Evolutionary conservation across 257 asterid genomes (phyloP), one percentile per base, ranked within the genome.

Genomic region (Echium plantagineum): DNA sequence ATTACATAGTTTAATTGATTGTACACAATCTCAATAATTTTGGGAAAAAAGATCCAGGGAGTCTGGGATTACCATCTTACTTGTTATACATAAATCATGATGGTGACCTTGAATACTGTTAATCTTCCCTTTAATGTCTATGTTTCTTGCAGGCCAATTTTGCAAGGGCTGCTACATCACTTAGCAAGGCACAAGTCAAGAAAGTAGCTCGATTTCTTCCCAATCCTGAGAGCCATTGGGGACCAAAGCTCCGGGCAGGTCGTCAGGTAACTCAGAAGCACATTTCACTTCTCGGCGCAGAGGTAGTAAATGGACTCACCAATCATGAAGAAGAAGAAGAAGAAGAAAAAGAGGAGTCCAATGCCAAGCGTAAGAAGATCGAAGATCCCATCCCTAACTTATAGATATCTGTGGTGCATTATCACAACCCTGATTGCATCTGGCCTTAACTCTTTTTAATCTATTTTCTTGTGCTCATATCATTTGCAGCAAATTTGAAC

Each of bases 181-280:
- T 93, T 17, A 86, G 97, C 87, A 89, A 77, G 78, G 94, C 98
- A 20, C 94, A 93, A 70, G 95, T 94, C 8, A 93, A 93, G 73
- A 93, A 93, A 78, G 87, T 89, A 5, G 95, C 95, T 5, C 79
- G 98, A 42, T 93, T 86, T 61, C 97, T 86, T 64, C 97, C 95
- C 0, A 93, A 93, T 62, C 98, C 98, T 0, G 98, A 88, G 74
- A 75, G 87, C 69, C 87, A 93, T 62, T 93, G 98, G 98, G 98
- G 98, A n/a, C 98, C 98, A 21, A 93, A 93, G 73, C 83, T 89
- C n/a, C 88, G 94, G 78, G 98, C 98, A 1, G 98, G 98, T 6
- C 95, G 98, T 22, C 74, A 70, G 72, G 80, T 91, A 42, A 88
- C 90, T 0, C 82, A 85, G 78, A 91, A 91, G 70, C 95, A 93